Percentiles rank a stretch among this genome's conserved stretches.
Conservation (phyloP, 2,329 filamentous ascomycete species). For the Alternaria sp. region DNA sequence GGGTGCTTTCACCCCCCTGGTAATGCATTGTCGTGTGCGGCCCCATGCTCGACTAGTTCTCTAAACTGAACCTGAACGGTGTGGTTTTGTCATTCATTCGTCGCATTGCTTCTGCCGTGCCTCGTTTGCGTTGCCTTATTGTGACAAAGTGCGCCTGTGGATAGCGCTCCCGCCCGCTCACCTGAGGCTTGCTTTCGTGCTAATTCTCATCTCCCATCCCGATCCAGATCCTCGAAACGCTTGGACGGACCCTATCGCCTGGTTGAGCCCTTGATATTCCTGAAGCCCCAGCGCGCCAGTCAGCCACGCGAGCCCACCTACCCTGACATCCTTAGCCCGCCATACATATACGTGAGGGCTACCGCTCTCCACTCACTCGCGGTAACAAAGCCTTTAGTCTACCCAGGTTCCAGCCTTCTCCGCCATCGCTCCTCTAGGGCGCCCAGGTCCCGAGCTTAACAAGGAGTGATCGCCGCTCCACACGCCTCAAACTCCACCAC, state of each 20-base stretch:
- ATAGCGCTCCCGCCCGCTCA: slow-evolving; percentile 49
- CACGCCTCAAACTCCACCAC: slow-evolving; percentile 50
- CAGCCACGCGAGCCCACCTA: slow-evolving; percentile 54
- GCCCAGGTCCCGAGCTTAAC: slow-evolving; percentile 60
- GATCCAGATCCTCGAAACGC: slow-evolving; percentile 54
- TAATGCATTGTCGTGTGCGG: slow-evolving; percentile 46
- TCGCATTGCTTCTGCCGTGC: slow-evolving; percentile 51
- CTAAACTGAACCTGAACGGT: slow-evolving; percentile 47
- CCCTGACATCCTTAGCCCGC: slow-evolving; percentile 51
- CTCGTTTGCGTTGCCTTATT: slow-evolving; percentile 51
- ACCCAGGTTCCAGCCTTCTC: slow-evolving; percentile 57
- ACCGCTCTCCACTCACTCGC: slow-evolving; percentile 52
- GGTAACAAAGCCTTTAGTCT: slow-evolving; percentile 50
- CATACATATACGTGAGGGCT: slow-evolving; percentile 56
- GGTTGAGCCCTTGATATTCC: slow-evolving; percentile 47
- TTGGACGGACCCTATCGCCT: slow-evolving; percentile 55
- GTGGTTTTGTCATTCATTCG: slow-evolving; percentile 49
- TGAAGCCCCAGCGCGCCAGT: slow-evolving; percentile 50
- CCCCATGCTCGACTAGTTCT: slow-evolving; percentile 44
- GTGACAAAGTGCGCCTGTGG: slow-evolving; percentile 48
- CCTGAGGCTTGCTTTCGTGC: slow-evolving; percentile 49
- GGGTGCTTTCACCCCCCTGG: slow-evolving; percentile 43
- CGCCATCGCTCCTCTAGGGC: slow-evolving; percentile 56
- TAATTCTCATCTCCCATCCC: slow-evolving; percentile 47
- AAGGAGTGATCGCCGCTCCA: slow-evolving; percentile 58